A percentile compares a stretch with the other conserved stretches of the same genome.
phyloP scores from a whole-genome alignment of 306 rosid genomes.

The Leucaena leucocephala region DNA sequence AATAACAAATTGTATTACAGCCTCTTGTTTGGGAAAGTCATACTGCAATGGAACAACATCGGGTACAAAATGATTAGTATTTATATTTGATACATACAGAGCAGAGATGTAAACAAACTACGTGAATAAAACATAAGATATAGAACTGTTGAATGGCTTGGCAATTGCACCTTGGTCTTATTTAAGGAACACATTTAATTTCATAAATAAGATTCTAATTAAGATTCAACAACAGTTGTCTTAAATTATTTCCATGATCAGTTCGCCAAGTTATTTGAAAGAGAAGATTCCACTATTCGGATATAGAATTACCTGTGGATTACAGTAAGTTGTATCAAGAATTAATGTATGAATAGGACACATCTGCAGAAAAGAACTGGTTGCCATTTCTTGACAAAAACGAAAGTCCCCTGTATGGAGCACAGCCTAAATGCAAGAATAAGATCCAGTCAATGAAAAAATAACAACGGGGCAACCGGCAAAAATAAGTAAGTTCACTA shows the following conservation, averaged over 20 bases:
- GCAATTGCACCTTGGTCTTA: background rate
- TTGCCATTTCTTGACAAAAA: constrained; percentile 63
- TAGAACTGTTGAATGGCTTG: background rate
- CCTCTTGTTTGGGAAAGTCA: constrained; percentile 95
- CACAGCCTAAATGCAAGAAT: constrained; percentile 60
- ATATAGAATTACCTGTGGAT: constrained; percentile 73
- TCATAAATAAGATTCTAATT: background rate
- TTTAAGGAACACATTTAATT: background rate
- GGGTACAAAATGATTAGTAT: constrained; percentile 17
- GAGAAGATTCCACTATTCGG: constrained; percentile 27
- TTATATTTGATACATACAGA: constrained; percentile 3
- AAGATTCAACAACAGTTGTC: background rate
- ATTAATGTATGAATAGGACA: constrained; percentile 69
- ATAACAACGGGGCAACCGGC: constrained; percentile 11
- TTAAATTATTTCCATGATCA: background rate
- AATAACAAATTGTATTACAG: constrained; percentile 87
- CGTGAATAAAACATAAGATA: background rate
- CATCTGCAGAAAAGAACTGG: constrained; percentile 50
- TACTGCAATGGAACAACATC: constrained; percentile 62
- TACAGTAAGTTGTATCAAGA: constrained; percentile 94
- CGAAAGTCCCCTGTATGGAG: constrained; percentile 97
- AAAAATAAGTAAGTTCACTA: constrained; percentile 16
- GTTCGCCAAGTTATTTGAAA: background rate
- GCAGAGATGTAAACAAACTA: constrained; percentile 3
- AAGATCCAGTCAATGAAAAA: constrained; percentile 24